A percentile compares a stretch with the other conserved stretches of the same genome.
Evolutionary conservation across 345 rosid genomes (phyloP).

Genomic region (Combretum micranthum): DNA sequence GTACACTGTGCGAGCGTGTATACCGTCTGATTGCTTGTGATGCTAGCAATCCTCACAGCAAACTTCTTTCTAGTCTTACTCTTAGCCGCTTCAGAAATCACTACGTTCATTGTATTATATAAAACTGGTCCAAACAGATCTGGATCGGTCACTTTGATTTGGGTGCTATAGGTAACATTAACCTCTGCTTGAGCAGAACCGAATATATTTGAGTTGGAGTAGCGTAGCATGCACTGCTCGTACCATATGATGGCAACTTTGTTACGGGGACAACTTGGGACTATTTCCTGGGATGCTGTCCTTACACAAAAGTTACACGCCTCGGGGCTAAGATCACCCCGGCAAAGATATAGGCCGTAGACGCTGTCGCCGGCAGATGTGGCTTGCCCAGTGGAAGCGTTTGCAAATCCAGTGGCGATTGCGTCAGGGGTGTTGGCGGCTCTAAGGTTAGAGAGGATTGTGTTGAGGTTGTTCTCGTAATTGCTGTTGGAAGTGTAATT

Average conservation of each 20-base stretch:
- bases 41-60: slow-evolving; percentile 13
- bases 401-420: background rate
- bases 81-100: slow-evolving; percentile 7
- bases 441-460: slow-evolving; percentile 10
- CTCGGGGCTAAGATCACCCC: slow-evolving; percentile 15
- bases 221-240: slow-evolving; percentile 25
- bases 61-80: slow-evolving; percentile 24
- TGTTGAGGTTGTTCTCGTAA: slow-evolving; percentile 11
- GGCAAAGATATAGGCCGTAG: slow-evolving; percentile 31
- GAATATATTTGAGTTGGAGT: slow-evolving; percentile 9
- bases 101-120: background rate
- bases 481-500: slow-evolving; percentile 10
- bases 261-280: slow-evolving; percentile 13
- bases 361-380: background rate
- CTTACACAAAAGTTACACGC: slow-evolving; percentile 16
- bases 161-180: background rate
- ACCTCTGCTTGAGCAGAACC: background rate
- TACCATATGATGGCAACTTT: slow-evolving; percentile 20
- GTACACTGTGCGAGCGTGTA: slow-evolving; percentile 48
- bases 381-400: slow-evolving; percentile 14
- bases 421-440: slow-evolving; percentile 15
- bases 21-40: slow-evolving; percentile 14
- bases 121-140: slow-evolving; percentile 10
- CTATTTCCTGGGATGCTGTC: slow-evolving; percentile 8
- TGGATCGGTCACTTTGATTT: slow-evolving; percentile 2